Base-by-base conservation (phyloP, 805 yeast genomes). In the Wickerhamiella azyma region DNA sequence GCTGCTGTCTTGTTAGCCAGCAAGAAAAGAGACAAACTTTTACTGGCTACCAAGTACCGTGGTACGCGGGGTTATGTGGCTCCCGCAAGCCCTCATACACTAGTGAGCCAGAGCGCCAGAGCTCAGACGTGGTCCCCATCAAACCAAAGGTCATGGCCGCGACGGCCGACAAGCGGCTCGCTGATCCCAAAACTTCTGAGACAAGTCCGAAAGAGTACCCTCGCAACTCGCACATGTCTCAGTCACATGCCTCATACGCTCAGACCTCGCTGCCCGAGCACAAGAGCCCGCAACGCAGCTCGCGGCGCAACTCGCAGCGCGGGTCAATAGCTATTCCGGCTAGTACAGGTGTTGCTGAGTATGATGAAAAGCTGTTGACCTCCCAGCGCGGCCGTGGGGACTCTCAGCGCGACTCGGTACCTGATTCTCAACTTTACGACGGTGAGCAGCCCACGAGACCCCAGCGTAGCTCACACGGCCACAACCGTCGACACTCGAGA, bases 81-180 rank as follows among this genome's bases (percentile, higher is more conserved):
- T 11, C 52, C 49, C n/a, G 30, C 17, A 14, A 48, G 43, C 17
- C 52, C 51, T 1, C 51, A 49, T 9, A 45, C 51, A 26, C 52
- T 49, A 9, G 52, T 49, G 8, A 48, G 45, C 33, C 24, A 21
- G 24, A 21, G 24, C 6, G n/a, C 9, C 33, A 13, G 16, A 30
- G 33, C 33, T 30, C 33, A 4, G 33, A 30, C 16, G 16, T 30
- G 33, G 33, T 30, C 9, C 33, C 33, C 33, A 30, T 30, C 33
- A 30, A 30, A n/a, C 33, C 33, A 10, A 30, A 30, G 33, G 16
- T 7, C 7, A 21, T 21, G 24, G 6, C 4, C 7, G 24, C 24
- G 24, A 21, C 24, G 6, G 24, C 24, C 24, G 24, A 21, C 24
- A 5, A 4, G 7, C 24, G 24, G 24, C 24, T 7, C 7, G 4